phyloP scores from a whole-genome alignment of 495 filamentous ascomycete species.

The Parathielavia appendiculata region DNA sequence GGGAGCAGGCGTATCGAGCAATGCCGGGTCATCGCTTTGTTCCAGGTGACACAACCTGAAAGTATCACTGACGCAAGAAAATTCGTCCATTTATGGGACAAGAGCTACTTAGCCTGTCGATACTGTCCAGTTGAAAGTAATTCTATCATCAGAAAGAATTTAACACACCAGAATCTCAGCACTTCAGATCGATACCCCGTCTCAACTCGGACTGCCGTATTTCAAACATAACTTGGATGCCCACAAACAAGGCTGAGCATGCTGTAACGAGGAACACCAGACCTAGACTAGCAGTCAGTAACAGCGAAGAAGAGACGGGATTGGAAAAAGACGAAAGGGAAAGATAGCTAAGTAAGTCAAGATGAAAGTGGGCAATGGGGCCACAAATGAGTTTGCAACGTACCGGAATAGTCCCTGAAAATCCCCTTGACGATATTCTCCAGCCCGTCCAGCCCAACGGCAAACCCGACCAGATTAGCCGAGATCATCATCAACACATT shows the following conservation, averaged over 20 bases:
- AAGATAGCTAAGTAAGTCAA: not conserved
- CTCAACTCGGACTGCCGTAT: conserved; percentile 76
- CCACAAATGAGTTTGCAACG: conserved; percentile 17
- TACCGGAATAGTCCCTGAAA: conserved; percentile 65
- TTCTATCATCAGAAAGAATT: not conserved
- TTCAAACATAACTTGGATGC: conserved; percentile 95
- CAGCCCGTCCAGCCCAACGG: conserved; percentile 82
- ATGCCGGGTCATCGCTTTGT: not conserved
- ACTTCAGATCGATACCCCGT: conserved; percentile 79
- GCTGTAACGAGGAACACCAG: conserved; percentile 65
- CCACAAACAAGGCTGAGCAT: conserved; percentile 71
- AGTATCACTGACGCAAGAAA: no score
- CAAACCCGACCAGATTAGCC: conserved; percentile 93
- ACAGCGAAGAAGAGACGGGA: not conserved
- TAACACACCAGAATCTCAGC: conserved; percentile 39
- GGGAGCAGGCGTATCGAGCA: not conserved
- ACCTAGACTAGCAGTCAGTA: conserved; percentile 40
- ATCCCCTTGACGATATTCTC: conserved; percentile 69
- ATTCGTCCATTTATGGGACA: not conserved
- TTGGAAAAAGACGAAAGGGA: not conserved
- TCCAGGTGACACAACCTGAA: not conserved
- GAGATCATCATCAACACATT: conserved; percentile 95
- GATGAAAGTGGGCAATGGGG: no score
- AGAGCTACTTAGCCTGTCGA: not conserved
- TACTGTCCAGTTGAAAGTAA: not conserved